These are phyloP conservation scores for Camelina sativa DNA, from an alignment of 345 rosid species.

Conservation along the genomic window DNA sequence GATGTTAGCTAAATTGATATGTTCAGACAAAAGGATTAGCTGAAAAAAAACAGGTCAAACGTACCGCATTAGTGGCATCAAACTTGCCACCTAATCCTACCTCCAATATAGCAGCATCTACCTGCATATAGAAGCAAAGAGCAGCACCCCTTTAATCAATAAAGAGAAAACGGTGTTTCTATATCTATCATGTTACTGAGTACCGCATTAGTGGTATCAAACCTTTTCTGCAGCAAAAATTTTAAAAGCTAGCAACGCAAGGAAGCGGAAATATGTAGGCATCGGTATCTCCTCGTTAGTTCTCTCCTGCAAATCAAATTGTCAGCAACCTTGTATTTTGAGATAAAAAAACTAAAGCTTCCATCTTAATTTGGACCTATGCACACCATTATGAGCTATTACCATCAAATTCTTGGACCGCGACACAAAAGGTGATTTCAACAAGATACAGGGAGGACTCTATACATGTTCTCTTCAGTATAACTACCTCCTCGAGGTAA, in stretches of 20 bases:
- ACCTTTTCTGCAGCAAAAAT: conserved; percentile 96
- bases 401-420: conserved; percentile 9
- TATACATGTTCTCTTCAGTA: neutral
- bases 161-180: conserved; percentile 8
- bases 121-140: conserved; percentile 53
- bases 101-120: conserved; percentile 94
- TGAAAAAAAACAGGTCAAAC: conserved; percentile 22
- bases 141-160: conserved; percentile 2
- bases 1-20: conserved; percentile 1
- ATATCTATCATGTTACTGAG: conserved; percentile 1
- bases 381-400: conserved; percentile 6
- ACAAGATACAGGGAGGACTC: conserved; percentile 13
- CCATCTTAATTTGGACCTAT: conserved; percentile 24
- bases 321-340: neutral
- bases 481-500: neutral
- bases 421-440: conserved; percentile 9
- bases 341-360: conserved; percentile 22
- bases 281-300: conserved; percentile 77
- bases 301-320: conserved; percentile 64
- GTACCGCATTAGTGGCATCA: conserved; percentile 97
- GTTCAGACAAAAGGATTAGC: conserved; percentile 9
- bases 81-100: conserved; percentile 96
- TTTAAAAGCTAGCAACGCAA: conserved; percentile 92
- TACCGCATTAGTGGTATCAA: conserved; percentile 29
- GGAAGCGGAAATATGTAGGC: conserved; percentile 94